These are phyloP conservation scores for Fragilaria crotonensis DNA, from an alignment of 108 stramenopile genomes.

Conservation along the genomic window DNA sequence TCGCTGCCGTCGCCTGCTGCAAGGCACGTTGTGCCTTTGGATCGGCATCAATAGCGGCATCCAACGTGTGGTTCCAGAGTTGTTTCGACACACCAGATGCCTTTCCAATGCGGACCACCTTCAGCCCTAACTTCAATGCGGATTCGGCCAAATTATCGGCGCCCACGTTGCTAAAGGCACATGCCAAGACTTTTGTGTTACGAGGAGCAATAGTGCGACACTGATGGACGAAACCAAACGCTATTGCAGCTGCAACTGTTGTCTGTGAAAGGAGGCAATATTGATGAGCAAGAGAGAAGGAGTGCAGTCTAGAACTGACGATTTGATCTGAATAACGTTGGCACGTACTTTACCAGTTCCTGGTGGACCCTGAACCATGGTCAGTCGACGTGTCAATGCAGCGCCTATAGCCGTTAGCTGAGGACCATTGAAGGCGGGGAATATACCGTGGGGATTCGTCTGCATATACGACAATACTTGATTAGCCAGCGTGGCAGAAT, in stretches of 20 bases:
- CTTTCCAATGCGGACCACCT: slow-evolving; percentile 83
- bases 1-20: slow-evolving; percentile 47
- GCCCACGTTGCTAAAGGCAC: slow-evolving; percentile 82
- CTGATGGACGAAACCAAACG: slow-evolving; percentile 82
- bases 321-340: neutral
- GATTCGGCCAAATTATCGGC: slow-evolving; percentile 81
- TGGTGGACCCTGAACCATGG: slow-evolving; percentile 81
- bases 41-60: slow-evolving; percentile 69
- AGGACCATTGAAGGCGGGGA: slow-evolving; percentile 63
- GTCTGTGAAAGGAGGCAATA: slow-evolving; percentile 39
- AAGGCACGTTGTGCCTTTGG: slow-evolving; percentile 68
- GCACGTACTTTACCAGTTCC: slow-evolving; percentile 23
- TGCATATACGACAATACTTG: slow-evolving; percentile 60
- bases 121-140: slow-evolving; percentile 55
- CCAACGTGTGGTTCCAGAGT: slow-evolving; percentile 69
- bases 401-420: slow-evolving; percentile 73
- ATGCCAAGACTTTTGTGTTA: slow-evolving; percentile 74
- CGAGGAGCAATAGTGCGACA: slow-evolving; percentile 48
- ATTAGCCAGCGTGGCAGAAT: slow-evolving; percentile 50
- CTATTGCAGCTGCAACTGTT: slow-evolving; percentile 64
- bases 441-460: slow-evolving; percentile 40
- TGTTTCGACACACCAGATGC: slow-evolving; percentile 64
- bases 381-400: slow-evolving; percentile 71
- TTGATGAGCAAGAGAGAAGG: neutral
- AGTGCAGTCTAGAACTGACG: neutral